Evolutionary conservation across 345 rosid genomes (phyloP).

Genomic region (Linum lewisii): DNA sequence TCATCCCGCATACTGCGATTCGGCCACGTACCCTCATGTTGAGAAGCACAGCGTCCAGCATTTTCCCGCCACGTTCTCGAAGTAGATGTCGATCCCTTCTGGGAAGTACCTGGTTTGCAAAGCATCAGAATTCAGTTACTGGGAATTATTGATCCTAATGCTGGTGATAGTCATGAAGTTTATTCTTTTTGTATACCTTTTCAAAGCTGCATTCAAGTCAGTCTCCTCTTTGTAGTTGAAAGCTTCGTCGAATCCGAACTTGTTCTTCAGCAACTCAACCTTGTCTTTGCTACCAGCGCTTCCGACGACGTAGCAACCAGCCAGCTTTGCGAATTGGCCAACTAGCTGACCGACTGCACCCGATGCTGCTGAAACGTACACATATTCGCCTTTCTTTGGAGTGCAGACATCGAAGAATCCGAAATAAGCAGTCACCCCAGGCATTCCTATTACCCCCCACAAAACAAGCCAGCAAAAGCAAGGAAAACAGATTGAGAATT

Average conservation of each 20-base stretch:
- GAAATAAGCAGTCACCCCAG: constrained; percentile 34
- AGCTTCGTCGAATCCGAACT: constrained; percentile 58
- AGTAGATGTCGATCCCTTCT: constrained; percentile 50
- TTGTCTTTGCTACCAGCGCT: constrained; percentile 40
- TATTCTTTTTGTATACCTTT: constrained; percentile 42
- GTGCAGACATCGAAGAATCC: constrained; percentile 33
- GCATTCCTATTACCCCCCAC: no score
- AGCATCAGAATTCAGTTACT: no score
- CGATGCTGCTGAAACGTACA: constrained; percentile 42
- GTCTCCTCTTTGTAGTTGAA: constrained; percentile 52
- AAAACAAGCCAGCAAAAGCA: no score
- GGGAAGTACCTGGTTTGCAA: constrained; percentile 38
- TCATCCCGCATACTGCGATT: constrained; percentile 43
- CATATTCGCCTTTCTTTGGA: constrained; percentile 37
- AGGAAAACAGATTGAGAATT: no score
- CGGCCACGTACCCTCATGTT: constrained; percentile 37
- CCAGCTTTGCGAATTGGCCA: constrained; percentile 41
- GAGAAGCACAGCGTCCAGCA: constrained; percentile 42
- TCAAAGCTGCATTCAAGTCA: constrained; percentile 34
- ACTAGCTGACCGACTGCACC: constrained; percentile 53
- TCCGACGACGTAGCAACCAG: constrained; percentile 49
- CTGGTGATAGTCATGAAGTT: neutral
- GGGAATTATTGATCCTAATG: no score
- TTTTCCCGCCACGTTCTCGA: constrained; percentile 46
- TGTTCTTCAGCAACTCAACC: constrained; percentile 48